phyloP scores from a whole-genome alignment of 306 rosid genomes.

The Cucumis sativus region Cucumber_9930_V3 NC_026660.2:21253001-21253500 shows the following conservation, averaged over 20 bases:
- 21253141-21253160: not conserved
- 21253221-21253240: not conserved
- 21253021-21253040: slow-evolving; percentile 67
- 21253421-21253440: not conserved
- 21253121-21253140: not conserved
- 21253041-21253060: slow-evolving; percentile 1
- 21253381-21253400: not conserved
- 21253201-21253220: not conserved
- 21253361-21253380: not conserved
- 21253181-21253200: not conserved
- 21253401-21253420: not conserved
- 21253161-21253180: not conserved
- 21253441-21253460: not conserved
- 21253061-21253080: not conserved
- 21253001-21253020: slow-evolving; percentile 49
- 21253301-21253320: not conserved
- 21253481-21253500: not conserved
- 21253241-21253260: not conserved
- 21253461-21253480: not conserved
- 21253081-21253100: not conserved
- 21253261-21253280: not conserved
- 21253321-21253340: not conserved
- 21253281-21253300: not conserved
- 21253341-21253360: not conserved
- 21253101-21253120: not conserved